Conservation (phyloP, 2,329 filamentous ascomycete species). For the Ophiostoma pallidulum region DNA sequence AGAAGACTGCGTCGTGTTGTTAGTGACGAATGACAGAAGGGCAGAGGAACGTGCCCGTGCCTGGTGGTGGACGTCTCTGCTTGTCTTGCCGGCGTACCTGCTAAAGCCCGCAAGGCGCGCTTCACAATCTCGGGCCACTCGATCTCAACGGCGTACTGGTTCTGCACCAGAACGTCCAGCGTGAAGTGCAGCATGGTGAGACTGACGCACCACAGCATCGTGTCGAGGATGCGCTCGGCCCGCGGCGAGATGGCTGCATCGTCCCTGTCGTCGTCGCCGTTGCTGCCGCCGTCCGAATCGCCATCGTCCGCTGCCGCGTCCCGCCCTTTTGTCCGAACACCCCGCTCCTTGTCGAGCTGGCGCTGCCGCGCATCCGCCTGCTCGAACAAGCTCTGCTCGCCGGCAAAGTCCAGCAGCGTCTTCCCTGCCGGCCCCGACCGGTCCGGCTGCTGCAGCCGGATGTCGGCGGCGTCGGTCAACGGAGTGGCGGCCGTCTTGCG, state of each 20-base stretch:
- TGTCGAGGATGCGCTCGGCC: slow-evolving; percentile 45
- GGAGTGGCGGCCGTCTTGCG: slow-evolving; percentile 34
- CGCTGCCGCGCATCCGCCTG: slow-evolving; percentile 35
- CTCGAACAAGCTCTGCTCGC: slow-evolving; percentile 50
- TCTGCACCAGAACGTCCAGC: slow-evolving; percentile 68
- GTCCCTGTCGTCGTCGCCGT: slow-evolving; percentile 20
- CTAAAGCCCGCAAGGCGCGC: slow-evolving; percentile 43
- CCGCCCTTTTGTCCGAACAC: slow-evolving; percentile 14
- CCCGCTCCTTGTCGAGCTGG: slow-evolving; percentile 22
- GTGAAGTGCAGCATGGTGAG: slow-evolving; percentile 67
- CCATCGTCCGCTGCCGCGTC: slow-evolving; percentile 12
- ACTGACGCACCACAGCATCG: slow-evolving; percentile 49
- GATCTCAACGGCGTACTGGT: slow-evolving; percentile 64
- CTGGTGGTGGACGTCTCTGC: too few relatives aligned
- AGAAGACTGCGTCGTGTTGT: slow-evolving; percentile 40
- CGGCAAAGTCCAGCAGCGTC: slow-evolving; percentile 65
- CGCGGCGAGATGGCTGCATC: slow-evolving; percentile 30
- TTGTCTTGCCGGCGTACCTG: slow-evolving; percentile 6
- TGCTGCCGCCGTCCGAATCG: slow-evolving; percentile 28
- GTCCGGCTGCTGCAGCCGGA: slow-evolving; percentile 61
- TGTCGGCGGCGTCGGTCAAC: slow-evolving; percentile 38
- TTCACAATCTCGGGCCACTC: slow-evolving; percentile 45
- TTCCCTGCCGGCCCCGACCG: slow-evolving; percentile 50
- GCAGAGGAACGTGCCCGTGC: too few relatives aligned
- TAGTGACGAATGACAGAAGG: too few relatives aligned